Conservation (phyloP, 495 filamentous ascomycete genomes). For the Darksidea phi region DNA sequence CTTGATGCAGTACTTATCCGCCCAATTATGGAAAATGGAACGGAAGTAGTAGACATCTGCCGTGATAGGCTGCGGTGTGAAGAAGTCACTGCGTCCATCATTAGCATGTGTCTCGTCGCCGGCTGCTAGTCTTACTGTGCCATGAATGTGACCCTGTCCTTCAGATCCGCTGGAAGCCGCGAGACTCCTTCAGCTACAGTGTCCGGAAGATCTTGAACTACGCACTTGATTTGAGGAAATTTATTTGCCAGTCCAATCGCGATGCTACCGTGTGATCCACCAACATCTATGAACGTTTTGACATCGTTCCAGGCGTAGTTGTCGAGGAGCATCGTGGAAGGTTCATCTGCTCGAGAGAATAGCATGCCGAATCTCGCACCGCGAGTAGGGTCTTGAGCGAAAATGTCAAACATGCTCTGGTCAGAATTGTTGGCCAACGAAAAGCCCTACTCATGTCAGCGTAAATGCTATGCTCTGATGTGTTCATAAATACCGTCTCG, state of each 20-base stretch:
- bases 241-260: slow-evolving; percentile 5
- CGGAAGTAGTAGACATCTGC: slow-evolving; percentile 11
- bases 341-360: slow-evolving; percentile 1
- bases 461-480: neutral
- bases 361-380: slow-evolving; percentile 7
- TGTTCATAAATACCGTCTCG: neutral
- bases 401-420: slow-evolving; percentile 14
- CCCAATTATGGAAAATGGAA: too few species aligned
- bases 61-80: neutral
- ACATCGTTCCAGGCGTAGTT: slow-evolving; percentile 11
- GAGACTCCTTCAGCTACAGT: neutral
- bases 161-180: neutral
- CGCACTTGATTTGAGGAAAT: slow-evolving; percentile 5
- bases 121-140: neutral
- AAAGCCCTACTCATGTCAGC: neutral
- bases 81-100: slow-evolving; percentile 1
- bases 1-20: too few species aligned
- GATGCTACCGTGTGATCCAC: slow-evolving; percentile 10
- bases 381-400: neutral
- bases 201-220: slow-evolving; percentile 7
- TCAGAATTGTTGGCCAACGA: slow-evolving; percentile 3
- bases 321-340: neutral
- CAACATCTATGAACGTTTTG: slow-evolving; percentile 10
- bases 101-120: neutral
- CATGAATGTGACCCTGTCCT: slow-evolving; percentile 7